These are phyloP conservation scores for Diplodia sapinea DNA, from an alignment of 2,329 filamentous ascomycete species.

Conservation along the genomic window DNA sequence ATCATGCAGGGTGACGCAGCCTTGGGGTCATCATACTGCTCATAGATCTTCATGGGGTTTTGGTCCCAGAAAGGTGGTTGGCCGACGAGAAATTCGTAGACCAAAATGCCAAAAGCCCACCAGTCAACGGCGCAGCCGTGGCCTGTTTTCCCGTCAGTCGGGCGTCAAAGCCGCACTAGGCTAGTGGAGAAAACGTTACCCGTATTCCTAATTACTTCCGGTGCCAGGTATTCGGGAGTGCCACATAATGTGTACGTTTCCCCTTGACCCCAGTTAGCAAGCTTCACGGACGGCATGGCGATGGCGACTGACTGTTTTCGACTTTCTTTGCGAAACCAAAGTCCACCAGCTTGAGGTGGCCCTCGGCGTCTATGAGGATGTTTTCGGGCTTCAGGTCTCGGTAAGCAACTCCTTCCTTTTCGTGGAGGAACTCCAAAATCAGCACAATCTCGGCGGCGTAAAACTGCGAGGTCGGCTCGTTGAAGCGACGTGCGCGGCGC, in stretches of 20 bases:
- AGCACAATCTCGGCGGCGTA: slow-evolving; percentile 85
- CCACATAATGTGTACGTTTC: slow-evolving; percentile 86
- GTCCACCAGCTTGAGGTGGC: slow-evolving; percentile 82
- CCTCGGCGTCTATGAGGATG: slow-evolving; percentile 75
- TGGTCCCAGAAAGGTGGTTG: slow-evolving; percentile 88
- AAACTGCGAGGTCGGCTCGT: slow-evolving; percentile 78
- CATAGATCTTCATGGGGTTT: slow-evolving; percentile 86
- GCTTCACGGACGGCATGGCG: background rate
- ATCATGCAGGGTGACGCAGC: background rate
- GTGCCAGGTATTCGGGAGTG: slow-evolving; percentile 82
- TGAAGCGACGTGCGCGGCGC: slow-evolving; percentile 76
- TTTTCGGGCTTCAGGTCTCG: slow-evolving; percentile 85
- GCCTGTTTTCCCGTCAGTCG: slow-evolving; percentile 47
- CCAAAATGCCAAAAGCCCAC: slow-evolving; percentile 84
- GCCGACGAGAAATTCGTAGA: slow-evolving; percentile 84
- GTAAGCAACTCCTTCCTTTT: slow-evolving; percentile 79
- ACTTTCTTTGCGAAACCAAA: slow-evolving; percentile 86
- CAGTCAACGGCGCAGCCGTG: slow-evolving; percentile 78
- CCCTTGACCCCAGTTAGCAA: slow-evolving; percentile 44
- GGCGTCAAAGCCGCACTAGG: background rate
- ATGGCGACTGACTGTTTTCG: slow-evolving; percentile 57
- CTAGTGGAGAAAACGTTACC: slow-evolving; percentile 49
- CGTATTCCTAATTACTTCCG: slow-evolving; percentile 84
- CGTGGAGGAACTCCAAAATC: slow-evolving; percentile 80
- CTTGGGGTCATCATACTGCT: slow-evolving; percentile 54